Base-by-base conservation (phyloP, 2,329 filamentous ascomycete genomes). In the Fusarium scirpi region DNA sequence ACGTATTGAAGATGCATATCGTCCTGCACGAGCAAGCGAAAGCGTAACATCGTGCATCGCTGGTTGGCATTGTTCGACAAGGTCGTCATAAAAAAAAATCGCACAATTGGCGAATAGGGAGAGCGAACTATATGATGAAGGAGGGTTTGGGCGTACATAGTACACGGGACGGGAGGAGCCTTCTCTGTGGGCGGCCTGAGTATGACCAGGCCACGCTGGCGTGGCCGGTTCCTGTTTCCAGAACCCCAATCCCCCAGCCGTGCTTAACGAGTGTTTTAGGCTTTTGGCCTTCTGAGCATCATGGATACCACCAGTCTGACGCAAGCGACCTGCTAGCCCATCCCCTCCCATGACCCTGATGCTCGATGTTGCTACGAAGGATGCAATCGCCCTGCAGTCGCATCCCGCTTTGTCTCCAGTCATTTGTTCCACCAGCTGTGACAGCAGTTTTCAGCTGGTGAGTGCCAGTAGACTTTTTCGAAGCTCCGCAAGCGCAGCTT, bases 141-240 rank as follows among this genome's bases (percentile, higher is more conserved):
- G 67, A 62, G 57, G 64, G 56, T 51, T 66, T 68, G 65, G 70
- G 73, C 58, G 59, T 56, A 62, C 70, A 72, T 72, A 74, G 77
- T 70, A 52, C 49, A 41, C 74, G 75, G 70, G 74, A 77, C 77
- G 77, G 77, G 77, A 79, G 69, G 77, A 78, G 75, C 77, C 77
- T 79, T 78, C 73, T 75, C 54, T 73, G 70, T 69, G 74, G 75
- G 63, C 69, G 69, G 72, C 60, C 65, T 25, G 22, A 32, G 29
- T 47, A 25, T 22, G 30, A 25, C 27, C 59, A 67, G 70, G 55
- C 55, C 70, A 73, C 71, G 64, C 56, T 67, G 49, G 32, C 32
- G 49, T 40, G 24, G 24, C 48, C 7, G 49, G 65, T 70, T 54
- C 64, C 67, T 65, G 40, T 70, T 65, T 32, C 30, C 59, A 24